phyloP scores from a whole-genome alignment of 805 yeast species.

The Pichia paraexigua region DNA sequence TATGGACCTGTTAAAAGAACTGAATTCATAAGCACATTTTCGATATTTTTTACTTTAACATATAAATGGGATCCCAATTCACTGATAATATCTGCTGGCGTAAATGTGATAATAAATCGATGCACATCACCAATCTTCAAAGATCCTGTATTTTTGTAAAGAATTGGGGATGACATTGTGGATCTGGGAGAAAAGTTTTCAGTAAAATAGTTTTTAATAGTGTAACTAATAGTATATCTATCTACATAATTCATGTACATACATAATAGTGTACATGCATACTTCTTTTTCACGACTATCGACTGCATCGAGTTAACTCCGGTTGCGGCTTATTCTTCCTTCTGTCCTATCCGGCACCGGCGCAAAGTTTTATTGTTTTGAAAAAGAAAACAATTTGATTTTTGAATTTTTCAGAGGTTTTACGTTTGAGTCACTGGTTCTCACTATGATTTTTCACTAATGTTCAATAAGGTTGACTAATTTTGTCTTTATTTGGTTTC shows the following conservation, averaged over 20 bases:
- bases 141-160: conserved; percentile 24
- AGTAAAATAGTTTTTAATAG: too few species aligned
- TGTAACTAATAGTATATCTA: too few species aligned
- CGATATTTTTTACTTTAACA: conserved; percentile 62
- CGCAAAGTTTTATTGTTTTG: background rate
- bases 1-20: conserved; percentile 88
- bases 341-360: background rate
- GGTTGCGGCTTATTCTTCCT: background rate
- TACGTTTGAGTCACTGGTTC: background rate
- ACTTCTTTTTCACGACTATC: background rate
- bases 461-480: background rate
- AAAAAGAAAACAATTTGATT: background rate
- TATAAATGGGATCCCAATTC: conserved; percentile 28
- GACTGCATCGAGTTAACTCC: background rate
- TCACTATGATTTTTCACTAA: background rate
- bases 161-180: conserved; percentile 3
- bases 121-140: conserved; percentile 55
- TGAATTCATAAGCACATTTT: conserved; percentile 66
- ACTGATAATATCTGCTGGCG: conserved; percentile 10
- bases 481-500: background rate
- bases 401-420: background rate
- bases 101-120: conserved; percentile 45
- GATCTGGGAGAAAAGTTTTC: background rate
- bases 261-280: background rate
- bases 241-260: background rate